phyloP scores from a whole-genome alignment of 345 rosid genomes.

The Eutrema yunnanense region DNA sequence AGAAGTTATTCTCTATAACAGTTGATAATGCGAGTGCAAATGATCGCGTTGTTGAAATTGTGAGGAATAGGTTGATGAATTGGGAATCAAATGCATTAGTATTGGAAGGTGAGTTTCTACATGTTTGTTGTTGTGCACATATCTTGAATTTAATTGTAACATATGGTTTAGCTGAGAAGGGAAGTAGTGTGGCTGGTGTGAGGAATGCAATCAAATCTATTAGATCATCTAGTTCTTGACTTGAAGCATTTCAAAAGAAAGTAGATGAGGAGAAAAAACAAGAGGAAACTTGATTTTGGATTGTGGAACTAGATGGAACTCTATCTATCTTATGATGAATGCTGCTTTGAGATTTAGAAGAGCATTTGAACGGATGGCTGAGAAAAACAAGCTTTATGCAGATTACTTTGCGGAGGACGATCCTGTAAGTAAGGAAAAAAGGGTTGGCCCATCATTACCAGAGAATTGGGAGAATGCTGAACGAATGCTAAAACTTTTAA shows the following conservation, averaged over 20 bases:
- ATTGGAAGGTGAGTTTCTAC: too few relatives aligned
- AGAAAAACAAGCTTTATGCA: background rate
- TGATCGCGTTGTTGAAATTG: background rate
- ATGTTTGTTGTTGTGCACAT: background rate
- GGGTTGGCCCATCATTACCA: background rate
- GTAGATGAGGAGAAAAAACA: background rate
- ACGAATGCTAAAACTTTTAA: background rate
- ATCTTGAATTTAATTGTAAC: background rate
- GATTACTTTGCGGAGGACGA: background rate
- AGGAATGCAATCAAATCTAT: background rate
- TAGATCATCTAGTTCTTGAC: background rate
- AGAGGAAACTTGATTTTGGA: background rate
- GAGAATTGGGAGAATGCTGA: background rate
- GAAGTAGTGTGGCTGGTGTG: background rate
- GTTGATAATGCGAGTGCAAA: background rate
- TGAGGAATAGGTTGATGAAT: background rate
- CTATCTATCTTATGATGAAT: background rate
- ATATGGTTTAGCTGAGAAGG: background rate
- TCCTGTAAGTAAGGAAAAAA: background rate
- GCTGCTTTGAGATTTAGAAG: background rate
- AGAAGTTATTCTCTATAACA: background rate
- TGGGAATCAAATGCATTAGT: background rate
- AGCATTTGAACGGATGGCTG: background rate
- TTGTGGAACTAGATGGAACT: background rate
- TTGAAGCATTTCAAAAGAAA: background rate